A percentile compares a stretch with the other conserved stretches of the same genome.
Conservation (phyloP, 2,329 filamentous ascomycete genomes). For the Talaromyces atroroseus region DNA sequence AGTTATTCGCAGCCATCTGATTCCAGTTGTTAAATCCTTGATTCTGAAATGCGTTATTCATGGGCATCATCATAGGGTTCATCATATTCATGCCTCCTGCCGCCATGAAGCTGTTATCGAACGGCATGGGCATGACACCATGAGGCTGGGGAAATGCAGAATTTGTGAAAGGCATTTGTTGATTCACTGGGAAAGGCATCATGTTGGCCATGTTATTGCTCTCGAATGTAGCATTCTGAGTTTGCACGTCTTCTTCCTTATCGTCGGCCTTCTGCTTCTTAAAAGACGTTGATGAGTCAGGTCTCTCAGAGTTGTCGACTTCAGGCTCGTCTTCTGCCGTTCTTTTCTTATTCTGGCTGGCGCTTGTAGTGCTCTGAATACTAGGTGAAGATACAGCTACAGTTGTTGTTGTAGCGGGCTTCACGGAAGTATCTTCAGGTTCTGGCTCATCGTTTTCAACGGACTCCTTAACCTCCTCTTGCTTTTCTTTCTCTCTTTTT, state of each 20-base stretch:
- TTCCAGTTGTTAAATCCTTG: constrained; percentile 34
- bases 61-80: constrained; percentile 36
- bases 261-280: constrained; percentile 43
- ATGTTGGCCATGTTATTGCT: constrained; percentile 17
- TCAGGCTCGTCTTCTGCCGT: constrained; percentile 65
- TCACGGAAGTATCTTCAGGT: constrained; percentile 11
- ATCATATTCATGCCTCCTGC: constrained; percentile 30
- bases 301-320: constrained; percentile 48
- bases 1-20: constrained; percentile 43
- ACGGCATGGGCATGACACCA: constrained; percentile 28
- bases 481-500: constrained; percentile 40
- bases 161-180: constrained; percentile 32
- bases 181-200: constrained; percentile 24
- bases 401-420: constrained; percentile 16
- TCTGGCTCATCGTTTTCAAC: constrained; percentile 13
- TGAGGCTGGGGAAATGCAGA: constrained; percentile 28
- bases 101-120: constrained; percentile 29
- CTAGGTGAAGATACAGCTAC: constrained; percentile 24
- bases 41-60: constrained; percentile 26
- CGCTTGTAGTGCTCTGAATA: constrained; percentile 26
- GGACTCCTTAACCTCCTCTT: constrained; percentile 23
- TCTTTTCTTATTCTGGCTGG: constrained; percentile 64
- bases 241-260: constrained; percentile 2
- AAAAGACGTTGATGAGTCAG: constrained; percentile 24
- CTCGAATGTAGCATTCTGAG: not conserved